Base-by-base conservation (phyloP, 768 basidiomycete genomes). In the Daedaleopsis nitida region DNA sequence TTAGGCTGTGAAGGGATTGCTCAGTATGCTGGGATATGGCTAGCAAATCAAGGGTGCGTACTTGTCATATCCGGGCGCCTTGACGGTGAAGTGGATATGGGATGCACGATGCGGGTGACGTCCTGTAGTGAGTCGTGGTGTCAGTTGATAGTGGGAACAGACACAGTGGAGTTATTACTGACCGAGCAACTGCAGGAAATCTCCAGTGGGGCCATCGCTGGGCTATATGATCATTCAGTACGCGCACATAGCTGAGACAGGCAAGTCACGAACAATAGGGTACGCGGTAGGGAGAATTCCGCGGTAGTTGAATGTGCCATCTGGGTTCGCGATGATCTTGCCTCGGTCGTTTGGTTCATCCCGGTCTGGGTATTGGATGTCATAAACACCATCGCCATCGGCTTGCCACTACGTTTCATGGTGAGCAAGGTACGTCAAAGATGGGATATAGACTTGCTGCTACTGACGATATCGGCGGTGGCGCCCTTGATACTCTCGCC, bases 311-410 rank as follows among this genome's bases (percentile, higher is more conserved):
- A 74, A 72, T 13, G 62, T 59, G 23, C 74, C 74, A 43, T 70
- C 66, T 24, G 70, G 66, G 50, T 71, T 66, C 1, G 73, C 73
- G 13, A 72, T 42, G 53, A 75, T 74, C 38, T 66, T 66, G 13
- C 69, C 74, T 3, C 74, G 68, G 66, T 75, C 73, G 52, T 75
- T 71, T 10, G 68, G 67, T 44, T 68, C 70, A 19, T 64, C 60
- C 19, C 66, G 65, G 35, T 69, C 66, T 12, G 71, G 71, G 43
- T 74, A 74, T 49, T 73, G 73, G 34, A 75, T 71, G 52, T 76
- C 75, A 62, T 74, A 76, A 19, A 76, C 59, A 34, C 76, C 76
- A 38, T 77, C 75, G 14, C 73, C 75, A 64, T 76, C 76, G 37
- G 76, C 74, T 68, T 78, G 77, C 77, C 77, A 79, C 73, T 74